Percentiles rank a stretch among this genome's conserved stretches.
Evolutionary conservation across 2,329 filamentous ascomycete genomes (phyloP).

Genomic region (Colletotrichum siamense): DNA sequence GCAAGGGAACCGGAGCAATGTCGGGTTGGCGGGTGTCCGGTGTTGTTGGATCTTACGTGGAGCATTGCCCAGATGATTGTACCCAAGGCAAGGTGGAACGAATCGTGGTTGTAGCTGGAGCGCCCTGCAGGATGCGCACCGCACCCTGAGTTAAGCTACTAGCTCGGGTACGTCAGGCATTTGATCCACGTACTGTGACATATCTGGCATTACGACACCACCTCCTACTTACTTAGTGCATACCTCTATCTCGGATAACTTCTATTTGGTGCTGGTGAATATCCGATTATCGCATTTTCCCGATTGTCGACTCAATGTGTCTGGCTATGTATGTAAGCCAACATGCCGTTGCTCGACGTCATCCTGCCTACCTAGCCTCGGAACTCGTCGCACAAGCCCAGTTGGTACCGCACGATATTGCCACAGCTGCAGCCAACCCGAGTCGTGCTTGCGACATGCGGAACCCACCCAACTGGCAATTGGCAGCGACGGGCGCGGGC

Average conservation of each 20-base stretch:
- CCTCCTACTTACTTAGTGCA: not conserved
- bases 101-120: not conserved
- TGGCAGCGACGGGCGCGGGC: not conserved
- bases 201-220: not conserved
- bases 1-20: conserved; percentile 13
- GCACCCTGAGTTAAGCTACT: not conserved
- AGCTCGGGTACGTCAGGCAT: not conserved
- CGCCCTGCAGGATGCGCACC: not conserved
- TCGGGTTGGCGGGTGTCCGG: not conserved
- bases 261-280: not conserved
- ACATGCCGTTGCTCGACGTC: not conserved
- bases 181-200: not conserved
- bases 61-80: not conserved
- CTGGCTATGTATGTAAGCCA: not conserved
- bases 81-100: not conserved
- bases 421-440: not conserved
- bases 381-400: not conserved
- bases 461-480: not conserved
- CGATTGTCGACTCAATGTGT: not conserved
- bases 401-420: not conserved
- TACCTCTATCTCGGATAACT: not conserved
- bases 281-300: not conserved
- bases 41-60: not conserved
- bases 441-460: not conserved
- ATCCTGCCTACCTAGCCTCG: not conserved